These are phyloP conservation scores for Suhomyces wounanorum DNA, from an alignment of 1,139 yeast species.

Conservation along the genomic window DNA sequence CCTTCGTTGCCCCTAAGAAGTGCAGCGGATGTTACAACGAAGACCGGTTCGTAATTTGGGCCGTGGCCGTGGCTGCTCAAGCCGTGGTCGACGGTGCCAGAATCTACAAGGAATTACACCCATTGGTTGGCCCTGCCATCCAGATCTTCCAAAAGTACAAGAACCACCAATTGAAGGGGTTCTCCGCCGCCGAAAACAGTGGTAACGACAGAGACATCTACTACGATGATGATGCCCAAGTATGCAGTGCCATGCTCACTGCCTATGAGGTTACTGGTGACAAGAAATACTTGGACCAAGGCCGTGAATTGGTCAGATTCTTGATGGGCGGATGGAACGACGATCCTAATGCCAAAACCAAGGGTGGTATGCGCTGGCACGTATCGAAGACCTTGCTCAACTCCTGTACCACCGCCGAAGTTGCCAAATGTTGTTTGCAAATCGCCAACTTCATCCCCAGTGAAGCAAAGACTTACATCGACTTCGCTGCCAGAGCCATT, in stretches of 20 bases:
- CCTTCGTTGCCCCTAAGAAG: slow-evolving; percentile 45
- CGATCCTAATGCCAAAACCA: slow-evolving; percentile 39
- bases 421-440: slow-evolving; percentile 67
- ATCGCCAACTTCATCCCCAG: slow-evolving; percentile 55
- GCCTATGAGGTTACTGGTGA: slow-evolving; percentile 72
- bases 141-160: slow-evolving; percentile 54
- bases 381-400: slow-evolving; percentile 59
- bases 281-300: slow-evolving; percentile 53
- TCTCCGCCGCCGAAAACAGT: slow-evolving; percentile 58
- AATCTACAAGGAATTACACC: slow-evolving; percentile 55
- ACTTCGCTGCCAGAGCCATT: slow-evolving; percentile 56
- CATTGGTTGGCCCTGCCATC: slow-evolving; percentile 58
- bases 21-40: slow-evolving; percentile 56
- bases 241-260: slow-evolving; percentile 64
- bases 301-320: slow-evolving; percentile 60
- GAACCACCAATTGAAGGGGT: slow-evolving; percentile 52
- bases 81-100: slow-evolving; percentile 64
- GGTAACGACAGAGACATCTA: slow-evolving; percentile 65
- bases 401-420: slow-evolving; percentile 70
- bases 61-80: slow-evolving; percentile 65
- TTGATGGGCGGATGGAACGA: slow-evolving; percentile 69
- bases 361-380: slow-evolving; percentile 74
- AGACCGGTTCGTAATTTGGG: slow-evolving; percentile 65
- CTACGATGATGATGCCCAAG: slow-evolving; percentile 78
- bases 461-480: slow-evolving; percentile 45